Evolutionary conservation across 805 yeast genomes (phyloP), one percentile per base, ranked within the genome.

Genomic region (Yarrowia keelungensis): DNA sequence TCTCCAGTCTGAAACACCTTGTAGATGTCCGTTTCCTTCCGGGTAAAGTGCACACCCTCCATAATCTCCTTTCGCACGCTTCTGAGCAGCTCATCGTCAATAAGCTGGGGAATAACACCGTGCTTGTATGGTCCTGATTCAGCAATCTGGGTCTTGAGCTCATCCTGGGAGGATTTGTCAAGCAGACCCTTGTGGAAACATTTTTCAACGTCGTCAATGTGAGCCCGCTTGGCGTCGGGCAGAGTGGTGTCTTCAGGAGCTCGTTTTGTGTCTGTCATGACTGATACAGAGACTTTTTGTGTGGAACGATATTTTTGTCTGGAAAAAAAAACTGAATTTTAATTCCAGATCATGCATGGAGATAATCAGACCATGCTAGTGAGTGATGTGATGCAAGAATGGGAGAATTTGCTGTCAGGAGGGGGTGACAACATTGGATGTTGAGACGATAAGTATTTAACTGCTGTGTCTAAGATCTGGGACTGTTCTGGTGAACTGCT

Each of bases 1-100:
- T 92, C 76, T 89, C 99, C 79, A 86, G 90, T 81, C 88, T 98
- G 84, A 68, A 76, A 80, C 39, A 94, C 97, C 77, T 91, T 93
- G 79, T 95, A 95, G 71, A 95, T 95, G 76, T 95, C 99, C 0
- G 99, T 95, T 78, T 96, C 99, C 78, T 96, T 95, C 73, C 88
- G 87, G 10, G 98, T 92, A 81, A 96, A 95, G 53, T 91, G 95
- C 71, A 95, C 89, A 74, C 92, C 89, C 2, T 83, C 79, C 72
- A 91, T 84, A 35, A 96, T 92, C 77, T 95, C 99, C 69, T 86
- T 85, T 62, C 98, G 84, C 1, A 96, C 98, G 39, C 85, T 83
- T 71, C 95, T 81, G 67, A 95, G 79, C 46, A 96, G 79, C 1
- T 87, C 85, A 72, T 94, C 97, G 75, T 93, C 86, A 49, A 95